A percentile compares a stretch with the other conserved stretches of the same genome.
phyloP scores from a whole-genome alignment of 352 stramenopile species.

The Phytopythium vexans region DNA sequence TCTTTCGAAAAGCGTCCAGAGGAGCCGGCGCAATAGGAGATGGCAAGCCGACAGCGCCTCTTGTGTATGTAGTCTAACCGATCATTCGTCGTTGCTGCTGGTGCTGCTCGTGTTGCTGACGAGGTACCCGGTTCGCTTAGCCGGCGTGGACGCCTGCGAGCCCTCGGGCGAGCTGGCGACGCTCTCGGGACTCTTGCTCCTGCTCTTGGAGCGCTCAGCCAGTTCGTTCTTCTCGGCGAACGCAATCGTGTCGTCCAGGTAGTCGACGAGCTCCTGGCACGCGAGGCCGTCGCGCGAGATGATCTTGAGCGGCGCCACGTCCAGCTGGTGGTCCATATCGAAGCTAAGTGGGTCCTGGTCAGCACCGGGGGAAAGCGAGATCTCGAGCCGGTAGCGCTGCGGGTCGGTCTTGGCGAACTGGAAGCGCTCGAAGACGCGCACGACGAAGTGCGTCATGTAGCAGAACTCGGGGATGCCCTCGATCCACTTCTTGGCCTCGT shows the following conservation, averaged over 20 bases:
- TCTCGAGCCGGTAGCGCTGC: constrained; percentile 80
- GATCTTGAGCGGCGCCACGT: constrained; percentile 76
- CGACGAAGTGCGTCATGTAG: constrained; percentile 99
- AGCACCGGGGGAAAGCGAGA: constrained; percentile 79
- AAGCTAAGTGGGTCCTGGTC: constrained; percentile 66
- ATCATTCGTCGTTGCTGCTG: constrained; percentile 33
- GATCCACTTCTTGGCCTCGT: constrained; percentile 82
- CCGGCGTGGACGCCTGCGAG: constrained; percentile 19
- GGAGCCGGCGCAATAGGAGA: too few species aligned
- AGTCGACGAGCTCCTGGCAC: constrained; percentile 84
- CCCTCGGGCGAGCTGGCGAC: constrained; percentile 22
- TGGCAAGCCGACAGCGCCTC: too few species aligned
- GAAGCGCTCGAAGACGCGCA: constrained; percentile 97
- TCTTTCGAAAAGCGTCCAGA: too few species aligned
- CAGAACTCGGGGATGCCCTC: constrained; percentile 95
- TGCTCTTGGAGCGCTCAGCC: constrained; percentile 25
- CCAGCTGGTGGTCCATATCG: constrained; percentile 54
- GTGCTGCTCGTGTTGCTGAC: constrained; percentile 60
- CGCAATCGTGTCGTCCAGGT: constrained; percentile 69
- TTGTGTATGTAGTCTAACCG: background rate
- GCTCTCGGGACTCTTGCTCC: constrained; percentile 21
- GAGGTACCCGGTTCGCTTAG: constrained; percentile 55
- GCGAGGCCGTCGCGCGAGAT: constrained; percentile 80
- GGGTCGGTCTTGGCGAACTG: constrained; percentile 61
- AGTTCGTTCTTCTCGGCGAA: constrained; percentile 68